Evolutionary conservation across 2,329 filamentous ascomycete genomes (phyloP).

Genomic region (Corynespora cassiicola): DNA sequence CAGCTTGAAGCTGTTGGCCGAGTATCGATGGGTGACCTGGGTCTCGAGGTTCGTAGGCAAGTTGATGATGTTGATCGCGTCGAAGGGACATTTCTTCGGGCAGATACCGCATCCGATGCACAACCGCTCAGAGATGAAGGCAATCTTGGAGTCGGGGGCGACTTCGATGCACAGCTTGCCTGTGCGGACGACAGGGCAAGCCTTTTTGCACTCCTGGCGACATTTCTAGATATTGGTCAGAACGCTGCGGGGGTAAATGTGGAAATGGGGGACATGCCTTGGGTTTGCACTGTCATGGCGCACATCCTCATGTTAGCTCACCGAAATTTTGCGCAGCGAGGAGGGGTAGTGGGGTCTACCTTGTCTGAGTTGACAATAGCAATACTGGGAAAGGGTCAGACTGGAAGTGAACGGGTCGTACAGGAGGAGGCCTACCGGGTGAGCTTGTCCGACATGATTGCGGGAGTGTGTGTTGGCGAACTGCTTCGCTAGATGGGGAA

Average conservation of each 20-base stretch:
- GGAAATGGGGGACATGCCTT: constrained; percentile 63
- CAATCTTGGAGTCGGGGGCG: constrained; percentile 83
- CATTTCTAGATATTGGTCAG: constrained; percentile 75
- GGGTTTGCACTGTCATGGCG: constrained; percentile 76
- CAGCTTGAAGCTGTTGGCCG: constrained; percentile 99
- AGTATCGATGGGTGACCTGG: constrained; percentile 97
- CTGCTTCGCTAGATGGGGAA: constrained; percentile 2
- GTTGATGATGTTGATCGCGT: constrained; percentile 99
- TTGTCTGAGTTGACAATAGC: constrained; percentile 99
- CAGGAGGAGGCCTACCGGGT: constrained; percentile 72
- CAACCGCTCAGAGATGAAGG: constrained; percentile 95
- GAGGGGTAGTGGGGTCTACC: constrained; percentile 63
- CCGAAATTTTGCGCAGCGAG: constrained; percentile 36
- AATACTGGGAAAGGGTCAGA: constrained; percentile 66
- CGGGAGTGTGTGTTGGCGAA: constrained; percentile 18
- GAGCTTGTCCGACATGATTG: constrained; percentile 85
- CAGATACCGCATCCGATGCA: constrained; percentile 99
- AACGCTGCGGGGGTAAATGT: constrained; percentile 20
- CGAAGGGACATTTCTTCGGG: constrained; percentile 98
- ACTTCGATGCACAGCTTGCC: constrained; percentile 99
- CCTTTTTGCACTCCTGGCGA: constrained; percentile 98
- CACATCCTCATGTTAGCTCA: constrained; percentile 47
- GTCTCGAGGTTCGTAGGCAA: constrained; percentile 98
- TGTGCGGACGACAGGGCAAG: constrained; percentile 94
- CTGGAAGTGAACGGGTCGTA: constrained; percentile 9